Base-by-base conservation (phyloP, 306 rosid species). In the Prunus mira region DNA sequence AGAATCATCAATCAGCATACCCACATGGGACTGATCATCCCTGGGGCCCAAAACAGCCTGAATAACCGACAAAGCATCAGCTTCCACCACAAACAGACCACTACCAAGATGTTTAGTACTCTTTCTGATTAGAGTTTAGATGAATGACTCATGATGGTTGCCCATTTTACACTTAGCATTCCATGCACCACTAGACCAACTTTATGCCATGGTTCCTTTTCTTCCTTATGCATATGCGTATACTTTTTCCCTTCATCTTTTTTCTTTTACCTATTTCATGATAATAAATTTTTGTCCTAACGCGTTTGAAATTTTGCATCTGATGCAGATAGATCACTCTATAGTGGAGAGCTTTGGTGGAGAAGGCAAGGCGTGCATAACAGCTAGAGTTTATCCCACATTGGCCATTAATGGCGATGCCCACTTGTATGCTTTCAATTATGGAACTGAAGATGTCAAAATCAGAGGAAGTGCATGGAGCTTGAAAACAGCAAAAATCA, bases 341-440 rank as follows among this genome's bases (percentile, higher is more conserved):
- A 81, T 88, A 32, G 94, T 93, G 51, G 94, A 91, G 87, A 87
- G 96, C 81, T 91, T 91, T 81, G 93, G 92, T 25, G 91, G 89
- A 34, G 76, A 90, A 70, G 96, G 94, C 63, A 90, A 81, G 41
- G 91, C 83, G 0, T 86, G 91, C 85, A 89, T 91, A 47, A 89
- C 96, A 70, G 83, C 97, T 0, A 88, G 96, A 81, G 98, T 93
- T 68, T 93, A 93, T 83, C 98, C 97, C n/a, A 86, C 88, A 27
- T 54, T 89, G 82, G 96, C 97, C 38, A 78, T 88, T 28, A 73
- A 84, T 78, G 81, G 72, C 32, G 80, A 76, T 18, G 86, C 90
- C 68, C 76, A 52, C 20, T 81, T 91, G 20, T 87, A 83, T n/a
- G 89, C 77, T 78, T 91, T 93, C 80, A 90, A 91, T 65, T 72